phyloP scores from a whole-genome alignment of 169 alveolate species.

The Plasmodium sp. region DNA sequence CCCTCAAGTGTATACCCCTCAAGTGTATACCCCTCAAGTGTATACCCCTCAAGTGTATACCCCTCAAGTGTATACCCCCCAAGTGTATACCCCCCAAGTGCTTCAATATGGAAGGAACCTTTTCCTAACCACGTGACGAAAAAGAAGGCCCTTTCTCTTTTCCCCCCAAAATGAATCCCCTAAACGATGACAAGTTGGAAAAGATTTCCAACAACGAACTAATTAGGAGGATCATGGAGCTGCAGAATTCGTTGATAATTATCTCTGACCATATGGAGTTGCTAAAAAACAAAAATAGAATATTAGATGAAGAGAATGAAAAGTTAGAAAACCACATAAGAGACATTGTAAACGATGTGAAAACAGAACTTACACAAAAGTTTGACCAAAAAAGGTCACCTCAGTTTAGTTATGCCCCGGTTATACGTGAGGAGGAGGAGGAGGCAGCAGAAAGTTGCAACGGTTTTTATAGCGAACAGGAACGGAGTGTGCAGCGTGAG shows the following conservation, averaged over 20 bases:
- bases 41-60: no score
- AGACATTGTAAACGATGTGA: slow-evolving; percentile 50
- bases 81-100: neutral
- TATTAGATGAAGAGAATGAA: slow-evolving; percentile 60
- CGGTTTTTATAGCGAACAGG: neutral
- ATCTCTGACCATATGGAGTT: slow-evolving; percentile 56
- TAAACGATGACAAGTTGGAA: slow-evolving; percentile 40
- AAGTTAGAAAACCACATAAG: slow-evolving; percentile 37
- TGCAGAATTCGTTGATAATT: slow-evolving; percentile 8
- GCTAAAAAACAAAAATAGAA: slow-evolving; percentile 24
- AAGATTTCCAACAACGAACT: slow-evolving; percentile 39
- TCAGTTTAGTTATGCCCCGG: neutral
- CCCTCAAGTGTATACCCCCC: no score
- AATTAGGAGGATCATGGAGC: slow-evolving; percentile 35
- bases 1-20: neutral
- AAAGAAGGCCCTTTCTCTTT: neutral
- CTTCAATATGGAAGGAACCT: neutral
- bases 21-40: neutral
- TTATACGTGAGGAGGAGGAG: neutral
- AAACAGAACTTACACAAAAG: slow-evolving; percentile 19
- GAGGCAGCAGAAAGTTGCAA: neutral
- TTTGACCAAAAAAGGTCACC: neutral
- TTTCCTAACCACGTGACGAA: neutral
- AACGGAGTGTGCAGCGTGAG: neutral
- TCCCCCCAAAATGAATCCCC: slow-evolving; percentile 11